phyloP scores from a whole-genome alignment of 148 eudicot genomes.

The Salicornia ramosissima region DNA sequence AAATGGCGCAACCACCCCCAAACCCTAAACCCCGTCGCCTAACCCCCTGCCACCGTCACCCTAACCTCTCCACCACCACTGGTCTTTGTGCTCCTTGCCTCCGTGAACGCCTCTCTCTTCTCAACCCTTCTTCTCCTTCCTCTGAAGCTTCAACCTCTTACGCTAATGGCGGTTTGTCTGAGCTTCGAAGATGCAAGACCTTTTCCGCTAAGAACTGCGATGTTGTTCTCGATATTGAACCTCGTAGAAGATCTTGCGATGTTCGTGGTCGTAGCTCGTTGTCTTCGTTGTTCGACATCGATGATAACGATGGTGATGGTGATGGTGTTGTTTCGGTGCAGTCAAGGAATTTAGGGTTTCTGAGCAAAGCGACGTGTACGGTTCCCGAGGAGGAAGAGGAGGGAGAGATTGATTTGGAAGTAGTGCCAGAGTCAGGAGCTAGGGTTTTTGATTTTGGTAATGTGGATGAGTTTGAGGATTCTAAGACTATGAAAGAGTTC shows the following conservation, averaged over 20 bases:
- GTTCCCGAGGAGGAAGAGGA: conserved; percentile 27
- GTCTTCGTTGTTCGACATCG: conserved; percentile 41
- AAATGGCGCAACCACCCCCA: conserved; percentile 25
- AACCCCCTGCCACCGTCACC: conserved; percentile 73
- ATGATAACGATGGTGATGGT: conserved; percentile 28
- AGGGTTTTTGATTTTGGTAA: conserved; percentile 41
- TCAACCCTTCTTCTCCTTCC: conserved; percentile 39
- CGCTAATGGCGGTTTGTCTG: conserved; percentile 28
- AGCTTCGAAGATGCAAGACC: conserved; percentile 73
- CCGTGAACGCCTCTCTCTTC: conserved; percentile 77
- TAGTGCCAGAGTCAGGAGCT: conserved; percentile 12
- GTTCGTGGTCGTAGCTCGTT: conserved; percentile 47
- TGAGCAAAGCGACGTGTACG: conserved; percentile 28
- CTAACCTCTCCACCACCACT: conserved; percentile 54
- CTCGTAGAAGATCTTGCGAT: conserved; percentile 73
- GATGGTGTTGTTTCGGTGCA: conserved; percentile 27
- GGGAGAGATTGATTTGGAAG: conserved; percentile 11
- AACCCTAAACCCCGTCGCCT: conserved; percentile 51
- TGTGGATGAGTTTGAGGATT: conserved; percentile 37
- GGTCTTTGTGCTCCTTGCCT: conserved; percentile 73
- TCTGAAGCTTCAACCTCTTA: conserved; percentile 9
- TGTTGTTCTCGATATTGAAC: conserved; percentile 29
- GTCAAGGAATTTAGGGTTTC: conserved; percentile 52
- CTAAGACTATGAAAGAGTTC: conserved; percentile 75
- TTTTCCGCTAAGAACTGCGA: conserved; percentile 39